Evolutionary conservation across 2,329 filamentous ascomycete species (phyloP).

Genomic region (Talaromyces sp.): DNA sequence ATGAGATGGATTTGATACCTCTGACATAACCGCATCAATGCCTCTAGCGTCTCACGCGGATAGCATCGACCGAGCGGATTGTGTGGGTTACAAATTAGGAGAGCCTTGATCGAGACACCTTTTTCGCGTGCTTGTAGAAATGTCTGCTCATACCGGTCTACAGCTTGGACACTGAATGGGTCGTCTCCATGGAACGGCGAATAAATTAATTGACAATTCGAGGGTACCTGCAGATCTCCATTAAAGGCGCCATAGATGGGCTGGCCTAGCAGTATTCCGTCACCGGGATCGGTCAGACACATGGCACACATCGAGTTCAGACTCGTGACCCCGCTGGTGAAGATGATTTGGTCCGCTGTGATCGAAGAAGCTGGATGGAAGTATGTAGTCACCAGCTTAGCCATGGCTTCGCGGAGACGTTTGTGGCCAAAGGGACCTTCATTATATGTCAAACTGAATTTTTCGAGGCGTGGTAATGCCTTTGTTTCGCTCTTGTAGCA

Average conservation of each 20-base stretch:
- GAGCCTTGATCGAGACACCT: slow-evolving; percentile 37
- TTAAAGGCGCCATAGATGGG: slow-evolving; percentile 51
- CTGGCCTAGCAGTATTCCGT: slow-evolving; percentile 46
- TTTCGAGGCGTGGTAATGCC: not conserved
- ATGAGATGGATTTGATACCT: slow-evolving; percentile 52
- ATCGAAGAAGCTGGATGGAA: slow-evolving; percentile 38
- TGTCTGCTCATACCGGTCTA: not conserved
- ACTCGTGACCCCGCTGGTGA: slow-evolving; percentile 42
- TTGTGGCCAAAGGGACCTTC: slow-evolving; percentile 35
- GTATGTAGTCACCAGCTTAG: slow-evolving; percentile 41
- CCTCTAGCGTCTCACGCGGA: slow-evolving; percentile 38
- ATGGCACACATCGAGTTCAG: slow-evolving; percentile 44
- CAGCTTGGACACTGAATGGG: slow-evolving; percentile 33
- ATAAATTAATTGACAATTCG: slow-evolving; percentile 39
- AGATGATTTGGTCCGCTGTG: slow-evolving; percentile 35
- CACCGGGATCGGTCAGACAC: slow-evolving; percentile 42
- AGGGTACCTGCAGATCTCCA: slow-evolving; percentile 47
- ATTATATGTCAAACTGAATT: slow-evolving; percentile 34
- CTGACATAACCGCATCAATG: slow-evolving; percentile 49
- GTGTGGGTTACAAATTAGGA: slow-evolving; percentile 46
- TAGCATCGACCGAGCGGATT: slow-evolving; percentile 45
- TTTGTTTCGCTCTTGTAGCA: not conserved
- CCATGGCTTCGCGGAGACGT: slow-evolving; percentile 40
- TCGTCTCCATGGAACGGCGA: slow-evolving; percentile 37
- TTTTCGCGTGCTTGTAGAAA: slow-evolving; percentile 28